Evolutionary conservation across 768 basidiomycete species (phyloP).

Genomic region (Crucibulum laeve): DNA sequence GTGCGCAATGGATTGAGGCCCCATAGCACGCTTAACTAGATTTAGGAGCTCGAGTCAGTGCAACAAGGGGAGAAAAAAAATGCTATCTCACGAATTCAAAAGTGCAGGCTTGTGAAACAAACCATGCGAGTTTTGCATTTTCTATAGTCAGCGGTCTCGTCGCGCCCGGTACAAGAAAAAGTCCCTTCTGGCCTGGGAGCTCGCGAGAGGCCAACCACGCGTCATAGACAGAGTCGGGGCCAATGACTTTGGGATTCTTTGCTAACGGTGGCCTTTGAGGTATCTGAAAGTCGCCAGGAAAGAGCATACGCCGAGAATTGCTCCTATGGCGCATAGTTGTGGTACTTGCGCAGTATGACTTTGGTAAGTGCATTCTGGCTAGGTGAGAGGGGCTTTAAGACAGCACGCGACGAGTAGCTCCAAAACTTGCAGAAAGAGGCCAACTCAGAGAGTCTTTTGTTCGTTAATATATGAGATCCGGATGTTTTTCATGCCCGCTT

Average conservation of each 20-base stretch:
- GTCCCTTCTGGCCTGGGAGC: conserved; percentile 39
- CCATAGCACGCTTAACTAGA: conserved; percentile 38
- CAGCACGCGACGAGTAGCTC: conserved; percentile 16
- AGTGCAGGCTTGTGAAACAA: conserved; percentile 49
- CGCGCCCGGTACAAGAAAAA: conserved; percentile 58
- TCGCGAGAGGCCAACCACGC: conserved; percentile 58
- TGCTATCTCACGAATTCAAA: conserved; percentile 44
- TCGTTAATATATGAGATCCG: conserved; percentile 42
- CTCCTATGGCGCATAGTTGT: conserved; percentile 32
- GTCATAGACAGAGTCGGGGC: conserved; percentile 35
- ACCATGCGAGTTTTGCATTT: conserved; percentile 55
- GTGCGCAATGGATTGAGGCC: conserved; percentile 64
- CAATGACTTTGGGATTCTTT: conserved; percentile 13
- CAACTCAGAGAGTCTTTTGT: conserved; percentile 19
- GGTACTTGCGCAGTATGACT: conserved; percentile 17
- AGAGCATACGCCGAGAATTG: conserved; percentile 28
- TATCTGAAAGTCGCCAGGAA: conserved; percentile 31
- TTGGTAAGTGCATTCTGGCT: conserved; percentile 24
- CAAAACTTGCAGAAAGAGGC: conserved; percentile 19
- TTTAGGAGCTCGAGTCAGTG: conserved; percentile 7
- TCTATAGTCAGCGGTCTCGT: conserved; percentile 56
- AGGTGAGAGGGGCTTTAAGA: conserved; percentile 18
- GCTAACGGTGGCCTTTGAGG: conserved; percentile 17
- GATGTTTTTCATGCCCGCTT: conserved; percentile 41
- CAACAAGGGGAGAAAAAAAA: conserved; percentile 3